These are phyloP conservation scores for Thelephora ganbajun DNA, from an alignment of 768 basidiomycete species.

Conservation along the genomic window DNA sequence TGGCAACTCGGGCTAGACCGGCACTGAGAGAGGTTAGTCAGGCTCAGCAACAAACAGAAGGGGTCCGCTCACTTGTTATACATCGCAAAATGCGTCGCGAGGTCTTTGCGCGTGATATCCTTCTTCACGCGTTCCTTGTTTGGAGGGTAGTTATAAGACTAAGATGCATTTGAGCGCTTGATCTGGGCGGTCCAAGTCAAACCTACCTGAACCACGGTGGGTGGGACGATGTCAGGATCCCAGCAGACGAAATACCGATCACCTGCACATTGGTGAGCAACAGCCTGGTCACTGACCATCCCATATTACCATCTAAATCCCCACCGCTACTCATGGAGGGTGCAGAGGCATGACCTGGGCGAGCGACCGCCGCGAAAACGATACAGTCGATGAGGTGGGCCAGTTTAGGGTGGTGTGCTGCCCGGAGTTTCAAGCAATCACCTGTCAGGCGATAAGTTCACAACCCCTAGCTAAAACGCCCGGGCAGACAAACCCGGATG, in stretches of 20 bases:
- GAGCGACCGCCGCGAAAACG: constrained; percentile 41
- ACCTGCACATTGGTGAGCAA: constrained; percentile 10
- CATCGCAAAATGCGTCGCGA: constrained; percentile 51
- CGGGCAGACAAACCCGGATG: constrained; percentile 35
- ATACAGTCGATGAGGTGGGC: constrained; percentile 52
- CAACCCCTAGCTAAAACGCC: neutral
- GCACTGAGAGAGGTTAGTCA: constrained; percentile 22
- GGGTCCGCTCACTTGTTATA: constrained; percentile 38
- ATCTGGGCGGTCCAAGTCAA: neutral
- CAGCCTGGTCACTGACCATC: neutral
- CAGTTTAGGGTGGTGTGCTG: constrained; percentile 34
- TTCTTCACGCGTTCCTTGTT: constrained; percentile 37
- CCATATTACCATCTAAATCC: constrained; percentile 36
- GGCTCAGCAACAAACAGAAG: neutral
- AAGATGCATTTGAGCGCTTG: neutral
- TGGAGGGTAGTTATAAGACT: constrained; percentile 59
- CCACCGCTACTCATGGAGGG: constrained; percentile 63
- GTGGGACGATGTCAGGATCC: constrained; percentile 50
- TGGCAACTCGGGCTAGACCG: constrained; percentile 40
- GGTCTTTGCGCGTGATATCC: constrained; percentile 36
- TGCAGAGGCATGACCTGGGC: constrained; percentile 37
- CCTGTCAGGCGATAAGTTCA: constrained; percentile 19
- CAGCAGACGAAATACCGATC: constrained; percentile 60
- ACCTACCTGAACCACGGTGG: constrained; percentile 36
- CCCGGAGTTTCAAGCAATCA: constrained; percentile 51